Conservation (phyloP, 352 stramenopile genomes). For the Globisporangium parvum region DNA sequence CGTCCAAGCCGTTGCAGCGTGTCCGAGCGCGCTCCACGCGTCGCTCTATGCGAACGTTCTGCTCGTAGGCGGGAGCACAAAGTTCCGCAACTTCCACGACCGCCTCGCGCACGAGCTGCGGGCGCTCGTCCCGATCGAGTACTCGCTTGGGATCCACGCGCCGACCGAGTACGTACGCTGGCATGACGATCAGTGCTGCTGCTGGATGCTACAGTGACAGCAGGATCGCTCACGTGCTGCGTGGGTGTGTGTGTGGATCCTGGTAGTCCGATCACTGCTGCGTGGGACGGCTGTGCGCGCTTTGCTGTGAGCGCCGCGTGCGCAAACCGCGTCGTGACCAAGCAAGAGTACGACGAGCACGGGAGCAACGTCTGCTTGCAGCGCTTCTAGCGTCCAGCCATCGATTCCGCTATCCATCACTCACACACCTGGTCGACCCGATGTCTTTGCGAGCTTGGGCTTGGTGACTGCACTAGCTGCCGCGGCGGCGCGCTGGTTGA, state of each 20-base stretch:
- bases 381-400: slow-evolving; percentile 15
- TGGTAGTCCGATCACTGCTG: slow-evolving; percentile 45
- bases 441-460: no score
- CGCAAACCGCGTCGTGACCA: slow-evolving; percentile 39
- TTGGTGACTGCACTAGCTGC: no score
- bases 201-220: no score
- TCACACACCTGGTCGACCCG: no score
- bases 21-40: slow-evolving; percentile 56
- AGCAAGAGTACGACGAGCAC: slow-evolving; percentile 71
- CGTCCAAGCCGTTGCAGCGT: slow-evolving; percentile 76
- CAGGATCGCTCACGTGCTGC: slow-evolving; percentile 4
- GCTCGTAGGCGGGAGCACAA: slow-evolving; percentile 84
- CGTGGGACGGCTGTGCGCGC: slow-evolving; percentile 49
- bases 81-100: slow-evolving; percentile 78
- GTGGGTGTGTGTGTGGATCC: not conserved
- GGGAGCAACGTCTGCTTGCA: slow-evolving; percentile 60
- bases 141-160: slow-evolving; percentile 29
- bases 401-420: no score
- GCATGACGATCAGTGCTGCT: not conserved
- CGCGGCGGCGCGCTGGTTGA: no score
- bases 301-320: slow-evolving; percentile 27
- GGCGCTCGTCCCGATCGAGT: slow-evolving; percentile 48
- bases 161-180: slow-evolving; percentile 43
- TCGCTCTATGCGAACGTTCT: slow-evolving; percentile 85
- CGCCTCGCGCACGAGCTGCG: slow-evolving; percentile 63